Evolutionary conservation across 1,139 yeast species (phyloP).

Genomic region (Hyphopichia wangnamkhiaoensis): DNA sequence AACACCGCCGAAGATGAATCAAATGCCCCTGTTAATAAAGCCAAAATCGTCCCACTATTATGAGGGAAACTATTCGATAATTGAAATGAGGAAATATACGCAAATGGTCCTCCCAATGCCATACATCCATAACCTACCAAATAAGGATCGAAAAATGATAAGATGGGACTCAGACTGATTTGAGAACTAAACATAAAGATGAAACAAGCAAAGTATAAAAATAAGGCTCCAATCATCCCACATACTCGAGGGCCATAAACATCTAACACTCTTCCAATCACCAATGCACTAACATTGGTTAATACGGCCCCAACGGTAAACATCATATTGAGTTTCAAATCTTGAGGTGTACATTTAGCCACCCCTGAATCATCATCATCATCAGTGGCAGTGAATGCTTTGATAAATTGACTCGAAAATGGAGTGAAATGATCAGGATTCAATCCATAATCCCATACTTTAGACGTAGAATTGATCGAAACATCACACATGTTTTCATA

Average conservation of each 20-base stretch:
- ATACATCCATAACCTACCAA: conserved; percentile 40
- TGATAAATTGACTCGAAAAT: neutral
- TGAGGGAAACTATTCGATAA: conserved; percentile 47
- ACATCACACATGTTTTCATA: conserved; percentile 39
- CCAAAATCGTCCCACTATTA: conserved; percentile 42
- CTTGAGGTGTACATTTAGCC: conserved; percentile 43
- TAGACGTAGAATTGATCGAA: conserved; percentile 6
- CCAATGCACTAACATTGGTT: conserved; percentile 45
- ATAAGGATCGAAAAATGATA: conserved; percentile 37
- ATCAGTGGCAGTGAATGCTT: neutral
- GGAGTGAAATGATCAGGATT: neutral
- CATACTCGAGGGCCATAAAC: conserved; percentile 44
- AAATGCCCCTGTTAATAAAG: conserved; percentile 48
- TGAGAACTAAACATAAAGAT: conserved; percentile 36
- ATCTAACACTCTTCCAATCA: conserved; percentile 43
- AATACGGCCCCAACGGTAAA: conserved; percentile 48
- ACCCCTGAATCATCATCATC: conserved; percentile 12
- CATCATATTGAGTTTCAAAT: conserved; percentile 46
- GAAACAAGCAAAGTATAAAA: conserved; percentile 37
- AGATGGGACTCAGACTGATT: conserved; percentile 13
- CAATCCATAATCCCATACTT: neutral
- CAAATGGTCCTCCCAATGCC: conserved; percentile 51
- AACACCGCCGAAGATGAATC: conserved; percentile 51
- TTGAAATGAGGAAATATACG: conserved; percentile 46
- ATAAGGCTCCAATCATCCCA: conserved; percentile 43